Base-by-base conservation (phyloP, 2,329 filamentous ascomycete species). In the Cladophialophora bantiana region DNA sequence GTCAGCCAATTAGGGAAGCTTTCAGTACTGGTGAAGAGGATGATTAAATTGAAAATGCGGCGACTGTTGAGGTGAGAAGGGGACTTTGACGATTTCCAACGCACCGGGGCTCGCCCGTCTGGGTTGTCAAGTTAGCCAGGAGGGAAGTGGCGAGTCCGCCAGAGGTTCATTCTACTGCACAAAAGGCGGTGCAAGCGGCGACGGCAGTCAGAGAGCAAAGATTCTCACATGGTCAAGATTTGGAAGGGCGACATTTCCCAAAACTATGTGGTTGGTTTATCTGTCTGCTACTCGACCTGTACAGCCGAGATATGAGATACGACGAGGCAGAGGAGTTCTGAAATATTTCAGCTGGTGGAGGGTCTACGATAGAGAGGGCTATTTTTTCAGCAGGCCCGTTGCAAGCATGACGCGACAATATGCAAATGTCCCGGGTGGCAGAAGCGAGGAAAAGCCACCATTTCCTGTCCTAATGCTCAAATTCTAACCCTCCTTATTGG, bases 211-310 rank as follows among this genome's bases (percentile, higher is more conserved):
- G 20, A 13, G 18, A 20, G 6, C 45, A 9, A 50, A 50, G 45
- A 50, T 26, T 10, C 45, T 50, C 45, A 50, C 45, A 50, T 50
- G 45, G 45, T 50, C 45, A 50, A 50, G 20, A 50, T 26, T 50
- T 50, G 18, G 45, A 50, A 50, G 45, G 18, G 12, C 18, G 45
- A 5, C 20, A 50, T 50, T 50, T 50, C 45, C 18, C 20, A 20
- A 50, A 50, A 26, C 45, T 50, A 55, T 34, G 52, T 36, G 31
- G 50, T 55, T 55, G 52, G 52, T 34, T 36, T 55, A 55, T 55
- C 52, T 34, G 31, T 55, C 31, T 35, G 52, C 52, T 35, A 35
- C 34, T 36, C 52, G 52, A 55, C 52, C 34, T 55, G 52, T 36
- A 55, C 52, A n/a, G 52, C 31, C 31, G 52, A 34, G 52, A 34